Base-by-base conservation (phyloP, 495 filamentous ascomycete species). In the Penicillium pulvis region DNA sequence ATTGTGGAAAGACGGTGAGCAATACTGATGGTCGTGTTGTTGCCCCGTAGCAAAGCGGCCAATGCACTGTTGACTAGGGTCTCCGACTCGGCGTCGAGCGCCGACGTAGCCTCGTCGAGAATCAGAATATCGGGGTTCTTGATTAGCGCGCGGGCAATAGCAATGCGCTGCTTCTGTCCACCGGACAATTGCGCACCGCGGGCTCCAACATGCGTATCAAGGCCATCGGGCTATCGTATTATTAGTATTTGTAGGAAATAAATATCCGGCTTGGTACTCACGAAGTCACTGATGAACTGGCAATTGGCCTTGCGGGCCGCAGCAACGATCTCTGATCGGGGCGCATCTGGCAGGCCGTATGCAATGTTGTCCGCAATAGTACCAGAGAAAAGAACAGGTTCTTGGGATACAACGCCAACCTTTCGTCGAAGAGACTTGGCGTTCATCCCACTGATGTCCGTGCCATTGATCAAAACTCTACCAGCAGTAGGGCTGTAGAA, bases 111-210 rank as follows among this genome's bases (percentile, higher is more conserved):
- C 81, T 98, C 94, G 70, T 98, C 94, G 2, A 98, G 83, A 58
- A 98, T 93, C 54, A 98, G 71, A 66, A 98, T 97, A 71, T 98
- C 95, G 0, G 94, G 94, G 51, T 96, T 85, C 75, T 98, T 98
- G 64, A 98, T 87, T 20, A 98, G 80, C 9, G 94, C 94, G 49
- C 94, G 83, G 0, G 94, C 94, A 73, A 98, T 98, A 24, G 94
- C 95, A 65, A 99, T 97, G 56, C 94, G 89, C 69, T 98, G 95
- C 74, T 98, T 98, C 72, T 98, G 94, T 2, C 94, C 94, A 35
- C 94, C 94, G 8, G 92, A 96, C 7, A 99, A 81, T 71, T 97
- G 94, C 3, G 94, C 91, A 23, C 94, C 94, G 41, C 94, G 86
- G 17, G 94, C 89, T 49, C 94, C 94, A 9, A 97, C 94, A 51